Base-by-base conservation (phyloP, 2,329 filamentous ascomycete genomes). In the Botryotinia narcissicola region DNA sequence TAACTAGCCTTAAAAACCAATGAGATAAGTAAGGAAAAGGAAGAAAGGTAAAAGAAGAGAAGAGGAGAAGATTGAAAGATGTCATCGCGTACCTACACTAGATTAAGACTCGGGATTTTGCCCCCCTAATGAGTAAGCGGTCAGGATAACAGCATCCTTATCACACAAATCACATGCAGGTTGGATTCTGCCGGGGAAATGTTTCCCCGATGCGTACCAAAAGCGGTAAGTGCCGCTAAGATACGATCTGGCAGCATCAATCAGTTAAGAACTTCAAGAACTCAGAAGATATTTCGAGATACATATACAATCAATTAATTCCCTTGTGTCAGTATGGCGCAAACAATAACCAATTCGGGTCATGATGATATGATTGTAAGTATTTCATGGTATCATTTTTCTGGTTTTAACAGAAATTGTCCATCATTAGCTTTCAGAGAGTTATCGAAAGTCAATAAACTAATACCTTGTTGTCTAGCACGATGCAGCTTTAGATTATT, bases 301-400 rank as follows among this genome's bases (percentile, higher is more conserved):
- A 46, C 68, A 70, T 60, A 70, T 46, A 60, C 70, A 48, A 48
- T n/a, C 44, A 73, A 29, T 63, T 37, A 67, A 74, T 67, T 64
- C 51, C 40, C 37, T 57, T 71, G 67, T 74, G 75, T 77, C 78
- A 80, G 78, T 63, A 81, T 92, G 90, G 88, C 92, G 74, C 92
- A 95, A 86, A 90, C 93, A 80, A 94, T 95, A 84, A 89, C 92
- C 77, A 94, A 93, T 84, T 92, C 92, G 75, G 92, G 92, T 81
- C 96, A 99, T 86, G 95, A 98, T 92, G 95, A 98, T 83, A 98
- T 98, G 95, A 98, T 99, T 89, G 95, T 98, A 94, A 74, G 77
- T 54, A 74, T 44, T 40, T 51, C 22, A 25, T 20, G 40, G 22
- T 63, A 25, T 44, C 54, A 8, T 37, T 44, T 70, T 37, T 37